Evolutionary conservation across 495 filamentous ascomycete genomes (phyloP).

Genomic region (Aspergillus mulundensis): DNA sequence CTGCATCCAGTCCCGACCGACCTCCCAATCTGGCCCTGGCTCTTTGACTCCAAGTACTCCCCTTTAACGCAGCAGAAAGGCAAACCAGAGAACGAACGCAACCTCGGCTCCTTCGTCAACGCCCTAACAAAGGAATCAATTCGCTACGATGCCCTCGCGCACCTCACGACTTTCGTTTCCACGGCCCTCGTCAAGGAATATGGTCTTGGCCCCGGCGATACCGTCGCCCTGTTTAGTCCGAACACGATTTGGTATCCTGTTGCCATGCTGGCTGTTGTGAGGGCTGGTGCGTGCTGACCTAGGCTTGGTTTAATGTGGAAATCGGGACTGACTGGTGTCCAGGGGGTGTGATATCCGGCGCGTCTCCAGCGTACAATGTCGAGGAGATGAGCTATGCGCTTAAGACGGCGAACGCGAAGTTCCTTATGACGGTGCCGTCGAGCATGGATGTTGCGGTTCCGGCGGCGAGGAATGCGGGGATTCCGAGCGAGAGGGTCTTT

Average conservation of each 20-base stretch:
- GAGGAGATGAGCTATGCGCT: conserved; percentile 62
- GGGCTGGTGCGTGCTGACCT: too few relatives aligned
- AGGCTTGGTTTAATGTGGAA: too few relatives aligned
- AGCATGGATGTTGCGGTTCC: conserved; percentile 46
- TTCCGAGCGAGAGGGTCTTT: conserved; percentile 46
- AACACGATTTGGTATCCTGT: conserved; percentile 62
- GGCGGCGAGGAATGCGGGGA: conserved; percentile 50
- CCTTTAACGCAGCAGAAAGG: conserved; percentile 36
- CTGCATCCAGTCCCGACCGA: conserved; percentile 43
- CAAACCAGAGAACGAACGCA: too few relatives aligned
- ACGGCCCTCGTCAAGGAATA: conserved; percentile 52
- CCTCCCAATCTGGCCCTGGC: conserved; percentile 56
- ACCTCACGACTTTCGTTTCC: conserved; percentile 49
- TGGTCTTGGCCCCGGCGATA: conserved; percentile 44
- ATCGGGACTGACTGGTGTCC: too few relatives aligned
- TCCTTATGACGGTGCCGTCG: conserved; percentile 51
- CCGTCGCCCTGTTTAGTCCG: conserved; percentile 51
- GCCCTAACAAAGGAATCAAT: conserved; percentile 53
- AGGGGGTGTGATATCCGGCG: conserved; percentile 52
- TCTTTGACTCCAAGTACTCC: conserved; percentile 52
- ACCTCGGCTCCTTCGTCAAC: conserved; percentile 51
- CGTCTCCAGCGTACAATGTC: conserved; percentile 55
- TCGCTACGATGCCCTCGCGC: conserved; percentile 47
- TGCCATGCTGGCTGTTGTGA: conserved; percentile 51
- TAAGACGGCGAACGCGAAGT: conserved; percentile 47